A percentile compares a stretch with the other conserved stretches of the same genome.
phyloP scores from a whole-genome alignment of 1,139 yeast species.

The Lodderomyces parapsilosis region DNA sequence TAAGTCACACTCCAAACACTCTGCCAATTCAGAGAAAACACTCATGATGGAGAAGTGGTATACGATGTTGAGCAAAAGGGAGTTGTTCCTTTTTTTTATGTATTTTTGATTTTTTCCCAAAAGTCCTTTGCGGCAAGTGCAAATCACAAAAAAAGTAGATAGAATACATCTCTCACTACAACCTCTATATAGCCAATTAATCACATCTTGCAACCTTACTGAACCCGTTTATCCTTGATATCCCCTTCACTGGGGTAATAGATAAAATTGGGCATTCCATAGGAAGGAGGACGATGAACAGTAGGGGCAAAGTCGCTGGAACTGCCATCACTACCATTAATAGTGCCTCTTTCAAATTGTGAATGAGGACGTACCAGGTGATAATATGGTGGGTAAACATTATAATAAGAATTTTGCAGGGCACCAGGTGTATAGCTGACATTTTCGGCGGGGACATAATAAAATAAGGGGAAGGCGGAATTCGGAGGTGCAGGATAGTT shows the following conservation, averaged over 20 bases:
- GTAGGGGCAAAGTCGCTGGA: conserved; percentile 3
- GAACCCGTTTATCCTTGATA: conserved; percentile 8
- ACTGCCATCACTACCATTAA: conserved; percentile 2
- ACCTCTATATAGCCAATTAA: too few relatives aligned
- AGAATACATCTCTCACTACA: neutral
- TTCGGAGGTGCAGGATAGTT: conserved; percentile 6
- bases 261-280: conserved; percentile 13
- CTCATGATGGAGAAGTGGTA: neutral
- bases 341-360: conserved; percentile 1
- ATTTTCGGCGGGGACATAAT: conserved; percentile 21
- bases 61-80: neutral
- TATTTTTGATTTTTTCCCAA: neutral
- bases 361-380: conserved; percentile 4
- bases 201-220: neutral
- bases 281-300: conserved; percentile 7
- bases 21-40: neutral
- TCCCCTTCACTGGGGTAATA: conserved; percentile 14
- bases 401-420: conserved; percentile 16
- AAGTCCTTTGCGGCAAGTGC: conserved; percentile 1
- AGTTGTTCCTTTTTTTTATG: neutral
- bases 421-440: conserved; percentile 9
- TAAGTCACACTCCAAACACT: neutral
- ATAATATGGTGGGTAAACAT: conserved; percentile 20
- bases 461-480: conserved; percentile 20
- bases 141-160: neutral